Evolutionary conservation across 2,329 filamentous ascomycete species (phyloP), one percentile per base, ranked within the genome.

Genomic region (Elsinoe australis): DNA sequence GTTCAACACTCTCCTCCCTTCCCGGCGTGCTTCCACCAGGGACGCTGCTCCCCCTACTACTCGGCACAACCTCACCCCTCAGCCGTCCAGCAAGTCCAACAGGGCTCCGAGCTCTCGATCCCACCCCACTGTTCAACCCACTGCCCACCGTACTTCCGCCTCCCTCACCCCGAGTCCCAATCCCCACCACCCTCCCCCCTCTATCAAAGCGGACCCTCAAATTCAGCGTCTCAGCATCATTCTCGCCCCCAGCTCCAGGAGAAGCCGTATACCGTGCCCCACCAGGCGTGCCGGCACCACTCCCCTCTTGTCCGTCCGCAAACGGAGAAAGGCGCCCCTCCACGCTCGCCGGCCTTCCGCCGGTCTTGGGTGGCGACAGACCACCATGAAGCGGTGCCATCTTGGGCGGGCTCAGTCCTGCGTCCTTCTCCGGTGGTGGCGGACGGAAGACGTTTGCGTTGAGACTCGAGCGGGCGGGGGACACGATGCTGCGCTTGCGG

Each of bases 391-490:
- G 26, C 12, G 45, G 31, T 7, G 45, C 33, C 45, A 48, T 48
- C 15, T 29, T 26, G 12, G 45, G 45, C 7, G 45, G 45, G 22
- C 19, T 26, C 14, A 48, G 45, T 38, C 32, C 22, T 31, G 5
- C 35, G 29, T 19, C 57, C 56, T 31, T 66, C 63, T 19, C n/a
- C n/a, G 62, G 61, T 7, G 62, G 63, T 21, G 63, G 58, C 8
- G 62, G 62, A 14, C 56, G 56, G 52, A 61, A 63, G 5, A 65
- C 56, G 1, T 28, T 45, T n/a, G 38, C 33, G 10, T 29, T 36
- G 17, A 50, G 39, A 22, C n/a, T 34, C 4, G 36, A 7, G 19
- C 39, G 39, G 14, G 31, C 28, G 14, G 39, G 36, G 12, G 38
- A 48, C 6, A 29, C 33, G 22, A 48, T 9, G 19, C 14, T 10